Evolutionary conservation across 176 grass and related monocot species (phyloP).

Genomic region (Cocos nucifera): DNA sequence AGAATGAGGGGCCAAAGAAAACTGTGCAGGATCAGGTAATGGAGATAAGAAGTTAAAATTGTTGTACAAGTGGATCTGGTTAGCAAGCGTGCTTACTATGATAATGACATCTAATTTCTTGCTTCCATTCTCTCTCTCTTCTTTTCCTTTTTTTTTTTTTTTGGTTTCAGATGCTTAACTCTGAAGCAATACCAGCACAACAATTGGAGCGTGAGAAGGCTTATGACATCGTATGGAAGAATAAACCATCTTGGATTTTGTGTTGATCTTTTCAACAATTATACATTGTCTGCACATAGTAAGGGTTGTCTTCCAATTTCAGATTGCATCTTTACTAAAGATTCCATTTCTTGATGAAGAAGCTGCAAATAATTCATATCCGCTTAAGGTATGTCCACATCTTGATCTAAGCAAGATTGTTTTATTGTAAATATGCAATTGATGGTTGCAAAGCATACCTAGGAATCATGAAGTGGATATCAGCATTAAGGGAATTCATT

Average conservation of each 20-base stretch:
- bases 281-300: slow-evolving; percentile 6
- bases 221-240: slow-evolving; percentile 71
- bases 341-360: slow-evolving; percentile 88
- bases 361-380: slow-evolving; percentile 42
- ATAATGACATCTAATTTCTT: not conserved
- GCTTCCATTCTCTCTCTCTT: not conserved
- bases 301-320: not conserved
- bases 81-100: too few species aligned
- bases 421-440: too few species aligned
- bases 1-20: slow-evolving; percentile 18
- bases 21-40: slow-evolving; percentile 59
- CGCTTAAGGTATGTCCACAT: slow-evolving; percentile 47
- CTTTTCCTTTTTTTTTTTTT: not conserved
- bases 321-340: slow-evolving; percentile 87
- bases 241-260: slow-evolving; percentile 4
- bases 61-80: too few species aligned
- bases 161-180: slow-evolving; percentile 59
- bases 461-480: too few species aligned
- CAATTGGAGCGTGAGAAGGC: slow-evolving; percentile 67
- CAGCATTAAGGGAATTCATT: too few species aligned
- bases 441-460: too few species aligned
- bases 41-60: too few species aligned
- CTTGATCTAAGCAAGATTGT: too few species aligned
- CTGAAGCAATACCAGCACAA: slow-evolving; percentile 37
- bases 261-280: not conserved